Base-by-base conservation (phyloP, 257 asterid species). In the Petunia secreta region DNA sequence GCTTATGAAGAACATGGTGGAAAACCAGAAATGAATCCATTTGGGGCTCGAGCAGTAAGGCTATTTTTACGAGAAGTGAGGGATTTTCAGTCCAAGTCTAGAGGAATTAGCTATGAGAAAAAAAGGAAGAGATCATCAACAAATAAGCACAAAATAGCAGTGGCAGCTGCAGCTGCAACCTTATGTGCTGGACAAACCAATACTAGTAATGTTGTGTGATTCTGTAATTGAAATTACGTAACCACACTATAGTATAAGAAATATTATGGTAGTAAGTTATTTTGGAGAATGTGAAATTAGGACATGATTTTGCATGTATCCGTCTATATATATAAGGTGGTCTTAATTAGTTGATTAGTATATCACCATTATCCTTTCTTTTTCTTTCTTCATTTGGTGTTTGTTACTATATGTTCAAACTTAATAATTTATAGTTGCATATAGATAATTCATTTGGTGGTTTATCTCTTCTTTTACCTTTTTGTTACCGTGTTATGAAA, bases 1-100 rank as follows among this genome's bases (percentile, higher is more conserved):
- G 87, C 89, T 3, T 86, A 77, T 15, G 89, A 86, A 66, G 89
- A 86, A 79, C 81, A 86, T 52, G 87, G 87, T 3, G 87, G 87
- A 3, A 84, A 77, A 38, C 85, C 85, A 1, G 89, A 86, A 67
- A 36, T 66, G 8, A 86, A 86, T 78, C 89, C 89, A 55, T 86
- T 86, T 78, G 89, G 86, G 3, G 52, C 89, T 0, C 62, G 89
- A 75, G 75, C 81, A 14, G 86, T 86, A 2, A 82, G 89, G 85
- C 80, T 82, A 64, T 86, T 84, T 69, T 73, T 86, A 65, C 63
- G 86, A 14, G 89, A 86, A 54, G 89, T 86, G 15, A 82, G 89
- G 1, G 86, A 86, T 80, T 86, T 86, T 68, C 89, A 86, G 76
- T 82, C 89, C 50, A 86, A 86, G 55, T 86, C 89, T 14, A 77